Percentiles rank a stretch among this genome's conserved stretches.
Evolutionary conservation across 1,284 basidiomycete species (phyloP).

Genomic region (Leccinum fallax): DNA sequence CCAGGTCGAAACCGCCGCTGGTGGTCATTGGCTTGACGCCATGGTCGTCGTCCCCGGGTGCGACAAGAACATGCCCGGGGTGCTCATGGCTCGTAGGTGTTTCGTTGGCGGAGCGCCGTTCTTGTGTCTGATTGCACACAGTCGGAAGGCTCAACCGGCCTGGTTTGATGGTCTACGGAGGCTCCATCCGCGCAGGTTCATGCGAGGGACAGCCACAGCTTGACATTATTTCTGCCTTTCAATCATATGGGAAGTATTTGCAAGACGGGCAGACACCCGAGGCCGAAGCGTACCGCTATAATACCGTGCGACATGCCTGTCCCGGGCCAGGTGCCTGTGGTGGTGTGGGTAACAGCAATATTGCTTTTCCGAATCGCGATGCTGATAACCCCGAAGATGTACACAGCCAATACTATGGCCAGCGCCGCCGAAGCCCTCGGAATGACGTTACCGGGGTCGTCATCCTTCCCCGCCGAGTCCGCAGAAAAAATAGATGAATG

Average conservation of each 20-base stretch:
- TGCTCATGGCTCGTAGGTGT: constrained; percentile 86
- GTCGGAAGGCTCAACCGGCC: constrained; percentile 94
- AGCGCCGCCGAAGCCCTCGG: constrained; percentile 90
- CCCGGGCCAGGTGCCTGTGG: constrained; percentile 96
- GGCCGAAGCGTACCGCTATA: constrained; percentile 81
- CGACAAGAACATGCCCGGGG: constrained; percentile 98
- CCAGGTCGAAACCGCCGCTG: constrained; percentile 94
- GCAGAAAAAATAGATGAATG: constrained; percentile 87
- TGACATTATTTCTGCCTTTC: constrained; percentile 95
- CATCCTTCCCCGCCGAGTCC: constrained; percentile 92
- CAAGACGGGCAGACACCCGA: constrained; percentile 83
- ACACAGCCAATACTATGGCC: constrained; percentile 97
- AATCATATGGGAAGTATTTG: constrained; percentile 91
- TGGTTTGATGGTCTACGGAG: constrained; percentile 96
- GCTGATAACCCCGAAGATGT: constrained; percentile 62
- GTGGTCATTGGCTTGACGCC: constrained; percentile 97
- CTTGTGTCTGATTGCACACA: constrained; percentile 38
- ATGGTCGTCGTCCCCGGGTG: constrained; percentile 97
- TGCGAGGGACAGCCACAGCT: constrained; percentile 81
- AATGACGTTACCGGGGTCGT: constrained; percentile 96
- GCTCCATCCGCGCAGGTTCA: constrained; percentile 88
- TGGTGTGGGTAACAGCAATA: constrained; percentile 61
- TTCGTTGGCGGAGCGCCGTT: constrained; percentile 7
- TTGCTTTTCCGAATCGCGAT: constrained; percentile 24
- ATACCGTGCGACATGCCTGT: constrained; percentile 89